phyloP scores from a whole-genome alignment of 371 early-diverging fungal genomes.

The Ordospora pajunii region DNA sequence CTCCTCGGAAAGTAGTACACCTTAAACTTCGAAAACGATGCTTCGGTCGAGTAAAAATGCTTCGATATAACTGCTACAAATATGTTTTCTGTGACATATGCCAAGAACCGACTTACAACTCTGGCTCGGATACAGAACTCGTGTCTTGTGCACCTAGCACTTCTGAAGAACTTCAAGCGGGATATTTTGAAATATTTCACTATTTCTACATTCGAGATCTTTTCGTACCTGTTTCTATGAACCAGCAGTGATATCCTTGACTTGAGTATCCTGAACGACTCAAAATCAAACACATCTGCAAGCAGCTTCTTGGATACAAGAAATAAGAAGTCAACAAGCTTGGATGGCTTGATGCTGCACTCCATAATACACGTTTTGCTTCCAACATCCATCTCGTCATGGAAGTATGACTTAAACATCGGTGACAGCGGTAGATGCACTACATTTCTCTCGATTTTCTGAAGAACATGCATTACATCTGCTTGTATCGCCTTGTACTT shows the following conservation, averaged over 20 bases:
- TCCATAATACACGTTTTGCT: neutral
- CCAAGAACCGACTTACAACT: constrained; percentile 11
- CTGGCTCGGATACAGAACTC: constrained; percentile 5
- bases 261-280: constrained; percentile 49
- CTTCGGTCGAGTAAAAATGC: constrained; percentile 45
- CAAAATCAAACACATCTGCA: constrained; percentile 13
- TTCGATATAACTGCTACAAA: constrained; percentile 38
- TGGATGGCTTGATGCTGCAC: neutral
- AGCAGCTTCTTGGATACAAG: constrained; percentile 47
- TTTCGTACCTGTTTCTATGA: constrained; percentile 47
- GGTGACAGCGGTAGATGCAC: neutral
- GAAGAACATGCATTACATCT: neutral
- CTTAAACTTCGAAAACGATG: constrained; percentile 25
- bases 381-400: neutral
- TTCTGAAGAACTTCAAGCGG: constrained; percentile 17
- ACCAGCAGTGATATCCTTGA: constrained; percentile 40
- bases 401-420: constrained; percentile 5
- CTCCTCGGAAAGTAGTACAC: constrained; percentile 33
- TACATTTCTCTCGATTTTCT: neutral
- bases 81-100: constrained; percentile 38
- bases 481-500: neutral
- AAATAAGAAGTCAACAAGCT: constrained; percentile 49
- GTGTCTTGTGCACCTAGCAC: neutral
- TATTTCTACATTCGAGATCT: constrained; percentile 31
- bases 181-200: constrained; percentile 32